These are phyloP conservation scores for Boletus hoseneyae DNA, from an alignment of 1,284 basidiomycete genomes.

Conservation along the genomic window DNA sequence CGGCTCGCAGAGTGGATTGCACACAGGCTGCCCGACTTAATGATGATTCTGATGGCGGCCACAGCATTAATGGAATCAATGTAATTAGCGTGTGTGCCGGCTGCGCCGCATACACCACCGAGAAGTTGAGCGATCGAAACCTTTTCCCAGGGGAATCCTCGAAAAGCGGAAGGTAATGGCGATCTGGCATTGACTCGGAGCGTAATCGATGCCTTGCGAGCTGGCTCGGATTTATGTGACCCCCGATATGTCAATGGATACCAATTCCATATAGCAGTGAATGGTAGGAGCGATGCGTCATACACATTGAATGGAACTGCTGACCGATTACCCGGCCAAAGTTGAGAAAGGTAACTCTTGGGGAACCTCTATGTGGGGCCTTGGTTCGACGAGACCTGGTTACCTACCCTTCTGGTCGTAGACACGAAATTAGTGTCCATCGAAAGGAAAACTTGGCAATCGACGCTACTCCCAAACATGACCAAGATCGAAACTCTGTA, in stretches of 20 bases:
- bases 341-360: slow-evolving; percentile 56
- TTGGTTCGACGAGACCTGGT: not conserved
- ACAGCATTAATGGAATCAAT: slow-evolving; percentile 64
- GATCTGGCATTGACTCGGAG: slow-evolving; percentile 39
- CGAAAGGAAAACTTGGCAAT: slow-evolving; percentile 61
- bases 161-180: slow-evolving; percentile 64
- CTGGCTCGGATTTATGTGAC: slow-evolving; percentile 62
- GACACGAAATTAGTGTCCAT: slow-evolving; percentile 44
- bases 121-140: slow-evolving; percentile 63
- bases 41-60: slow-evolving; percentile 54
- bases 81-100: slow-evolving; percentile 71
- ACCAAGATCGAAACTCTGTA: slow-evolving; percentile 64
- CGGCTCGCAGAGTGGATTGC: slow-evolving; percentile 59
- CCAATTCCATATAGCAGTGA: slow-evolving; percentile 45
- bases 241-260: slow-evolving; percentile 61
- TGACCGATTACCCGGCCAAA: slow-evolving; percentile 63
- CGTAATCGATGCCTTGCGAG: slow-evolving; percentile 12
- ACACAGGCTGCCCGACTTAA: slow-evolving; percentile 61
- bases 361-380: not conserved
- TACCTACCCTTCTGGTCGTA: slow-evolving; percentile 53
- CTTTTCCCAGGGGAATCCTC: slow-evolving; percentile 74
- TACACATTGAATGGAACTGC: slow-evolving; percentile 12
- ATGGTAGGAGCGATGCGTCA: not conserved
- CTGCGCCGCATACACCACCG: slow-evolving; percentile 62
- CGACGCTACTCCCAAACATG: slow-evolving; percentile 58